These are phyloP conservation scores for Brassica balearica DNA, from an alignment of 441 rosid genomes.

Conservation along the genomic window DNA sequence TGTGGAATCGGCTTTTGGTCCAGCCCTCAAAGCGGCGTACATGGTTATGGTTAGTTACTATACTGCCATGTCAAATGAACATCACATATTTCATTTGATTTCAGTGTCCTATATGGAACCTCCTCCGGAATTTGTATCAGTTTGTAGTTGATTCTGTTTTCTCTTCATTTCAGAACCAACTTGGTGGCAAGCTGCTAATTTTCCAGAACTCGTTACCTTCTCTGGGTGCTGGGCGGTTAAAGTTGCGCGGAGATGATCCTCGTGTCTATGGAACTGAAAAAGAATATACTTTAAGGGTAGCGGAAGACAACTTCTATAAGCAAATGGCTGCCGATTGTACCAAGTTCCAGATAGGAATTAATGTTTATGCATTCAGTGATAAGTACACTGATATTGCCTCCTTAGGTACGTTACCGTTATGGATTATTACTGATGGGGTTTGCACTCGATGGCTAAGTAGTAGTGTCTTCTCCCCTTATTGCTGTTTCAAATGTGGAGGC, in stretches of 20 bases:
- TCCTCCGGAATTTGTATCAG: slow-evolving; percentile 24
- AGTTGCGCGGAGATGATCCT: slow-evolving; percentile 96
- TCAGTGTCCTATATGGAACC: slow-evolving; percentile 22
- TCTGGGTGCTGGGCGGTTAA: slow-evolving; percentile 92
- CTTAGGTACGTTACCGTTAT: slow-evolving; percentile 61
- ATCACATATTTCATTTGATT: background rate
- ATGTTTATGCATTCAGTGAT: slow-evolving; percentile 91
- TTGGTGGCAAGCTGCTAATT: slow-evolving; percentile 93
- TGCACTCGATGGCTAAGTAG: slow-evolving; percentile 10
- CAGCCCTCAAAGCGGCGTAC: slow-evolving; percentile 93
- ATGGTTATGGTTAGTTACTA: slow-evolving; percentile 88
- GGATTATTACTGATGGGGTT: slow-evolving; percentile 17
- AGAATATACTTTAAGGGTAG: slow-evolving; percentile 79
- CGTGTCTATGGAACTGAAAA: slow-evolving; percentile 97
- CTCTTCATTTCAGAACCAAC: slow-evolving; percentile 67
- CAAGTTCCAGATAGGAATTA: slow-evolving; percentile 92
- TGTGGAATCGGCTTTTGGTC: slow-evolving; percentile 98
- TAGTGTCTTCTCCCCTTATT: slow-evolving; percentile 6
- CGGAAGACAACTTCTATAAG: slow-evolving; percentile 95
- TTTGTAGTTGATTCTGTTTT: slow-evolving; percentile 28
- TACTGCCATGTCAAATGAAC: slow-evolving; percentile 28
- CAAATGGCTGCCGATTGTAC: slow-evolving; percentile 99
- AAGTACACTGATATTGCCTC: slow-evolving; percentile 96
- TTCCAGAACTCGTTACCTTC: slow-evolving; percentile 96
- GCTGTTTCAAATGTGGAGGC: slow-evolving; percentile 9